Conservation (phyloP, 2,329 filamentous ascomycete species). For the Ilyonectria mors-panacis region DNA sequence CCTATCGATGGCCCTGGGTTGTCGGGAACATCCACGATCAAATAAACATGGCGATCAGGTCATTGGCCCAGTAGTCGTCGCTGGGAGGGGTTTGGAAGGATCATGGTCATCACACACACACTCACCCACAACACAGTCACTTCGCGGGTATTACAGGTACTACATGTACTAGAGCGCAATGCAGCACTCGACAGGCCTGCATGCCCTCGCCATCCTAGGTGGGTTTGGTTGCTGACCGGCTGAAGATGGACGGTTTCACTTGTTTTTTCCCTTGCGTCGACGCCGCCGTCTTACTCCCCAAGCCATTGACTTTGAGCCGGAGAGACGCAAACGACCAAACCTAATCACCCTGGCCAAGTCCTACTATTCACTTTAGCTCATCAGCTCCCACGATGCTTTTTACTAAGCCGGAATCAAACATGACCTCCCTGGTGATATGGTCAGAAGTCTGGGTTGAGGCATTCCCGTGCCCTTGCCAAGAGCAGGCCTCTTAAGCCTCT, state of each 20-base stretch:
- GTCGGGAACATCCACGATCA: conserved; percentile 28
- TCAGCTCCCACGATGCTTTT: background rate
- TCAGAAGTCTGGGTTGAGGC: background rate
- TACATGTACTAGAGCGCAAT: background rate
- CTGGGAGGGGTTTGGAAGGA: conserved; percentile 1
- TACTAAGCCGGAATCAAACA: background rate
- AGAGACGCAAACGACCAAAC: conserved; percentile 3
- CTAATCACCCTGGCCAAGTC: background rate
- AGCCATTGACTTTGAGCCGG: background rate
- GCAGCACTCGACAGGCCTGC: background rate
- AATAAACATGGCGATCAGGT: conserved; percentile 38
- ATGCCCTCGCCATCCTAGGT: conserved; percentile 14
- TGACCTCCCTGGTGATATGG: background rate
- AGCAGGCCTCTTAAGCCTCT: conserved; percentile 26
- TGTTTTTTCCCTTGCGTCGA: conserved; percentile 9
- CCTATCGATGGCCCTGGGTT: background rate
- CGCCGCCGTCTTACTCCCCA: background rate
- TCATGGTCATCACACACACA: conserved; percentile 18
- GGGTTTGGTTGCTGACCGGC: conserved; percentile 31
- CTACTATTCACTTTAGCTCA: background rate
- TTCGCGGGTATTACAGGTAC: background rate
- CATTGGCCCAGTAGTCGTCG: conserved; percentile 41
- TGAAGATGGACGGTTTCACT: conserved; percentile 28
- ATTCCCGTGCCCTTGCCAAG: background rate
- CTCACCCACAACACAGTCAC: conserved; percentile 16